phyloP scores from a whole-genome alignment of 2,329 filamentous ascomycete genomes.

The Xylaria sp. region DNA sequence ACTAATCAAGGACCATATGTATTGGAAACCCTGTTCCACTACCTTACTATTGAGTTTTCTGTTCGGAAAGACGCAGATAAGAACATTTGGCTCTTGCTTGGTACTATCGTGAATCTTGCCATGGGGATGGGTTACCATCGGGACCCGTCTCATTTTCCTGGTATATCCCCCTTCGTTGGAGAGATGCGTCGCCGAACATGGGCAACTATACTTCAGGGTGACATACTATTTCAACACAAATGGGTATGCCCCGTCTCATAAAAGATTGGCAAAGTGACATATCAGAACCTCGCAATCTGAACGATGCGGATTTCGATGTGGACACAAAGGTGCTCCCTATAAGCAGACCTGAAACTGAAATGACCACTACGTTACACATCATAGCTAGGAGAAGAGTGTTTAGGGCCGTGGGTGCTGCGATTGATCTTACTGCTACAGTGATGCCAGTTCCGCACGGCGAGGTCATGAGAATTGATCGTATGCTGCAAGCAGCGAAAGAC shows the following conservation, averaged over 20 bases:
- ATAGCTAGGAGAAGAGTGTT: slow-evolving; percentile 61
- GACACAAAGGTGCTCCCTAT: slow-evolving; percentile 60
- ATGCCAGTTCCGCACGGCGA: slow-evolving; percentile 35
- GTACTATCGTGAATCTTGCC: slow-evolving; percentile 62
- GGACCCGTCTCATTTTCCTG: slow-evolving; percentile 53
- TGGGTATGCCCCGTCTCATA: slow-evolving; percentile 62
- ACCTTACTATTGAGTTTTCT: slow-evolving; percentile 64
- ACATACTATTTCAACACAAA: slow-evolving; percentile 65
- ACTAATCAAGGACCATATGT: slow-evolving; percentile 62
- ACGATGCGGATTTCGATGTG: slow-evolving; percentile 64
- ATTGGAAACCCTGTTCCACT: slow-evolving; percentile 64
- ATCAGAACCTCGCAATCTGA: slow-evolving; percentile 62
- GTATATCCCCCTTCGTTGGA: slow-evolving; percentile 59
- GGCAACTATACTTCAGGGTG: slow-evolving; percentile 61
- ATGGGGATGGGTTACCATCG: slow-evolving; percentile 67
- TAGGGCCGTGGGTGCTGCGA: slow-evolving; percentile 20
- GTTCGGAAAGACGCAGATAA: slow-evolving; percentile 63
- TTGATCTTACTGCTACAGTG: slow-evolving; percentile 23
- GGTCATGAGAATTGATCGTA: slow-evolving; percentile 27
- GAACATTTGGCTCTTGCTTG: slow-evolving; percentile 62
- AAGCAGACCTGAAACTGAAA: slow-evolving; percentile 59
- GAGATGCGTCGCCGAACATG: slow-evolving; percentile 55
- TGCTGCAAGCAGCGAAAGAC: slow-evolving; percentile 22
- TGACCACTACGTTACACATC: slow-evolving; percentile 62
- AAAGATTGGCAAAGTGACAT: slow-evolving; percentile 61